Evolutionary conservation across 1,284 basidiomycete species (phyloP).

Genomic region (Cryptococcus sp.): DNA sequence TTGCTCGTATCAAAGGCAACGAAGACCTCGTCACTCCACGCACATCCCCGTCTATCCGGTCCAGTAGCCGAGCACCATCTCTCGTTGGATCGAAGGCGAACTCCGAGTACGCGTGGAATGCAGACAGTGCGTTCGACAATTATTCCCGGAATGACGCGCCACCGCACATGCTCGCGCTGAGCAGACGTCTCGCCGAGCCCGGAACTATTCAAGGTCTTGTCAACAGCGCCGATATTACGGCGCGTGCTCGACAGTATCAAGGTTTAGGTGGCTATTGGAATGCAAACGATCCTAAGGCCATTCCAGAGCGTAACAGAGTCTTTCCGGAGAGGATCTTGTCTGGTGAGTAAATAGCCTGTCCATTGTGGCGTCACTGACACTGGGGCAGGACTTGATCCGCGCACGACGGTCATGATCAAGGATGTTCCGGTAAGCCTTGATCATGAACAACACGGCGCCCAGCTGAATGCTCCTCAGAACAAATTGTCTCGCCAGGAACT

Average conservation of each 20-base stretch:
- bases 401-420: conserved; percentile 54
- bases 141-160: conserved; percentile 6
- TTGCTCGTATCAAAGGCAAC: conserved; percentile 9
- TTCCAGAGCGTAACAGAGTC: conserved; percentile 43
- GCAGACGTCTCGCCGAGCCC: conserved; percentile 23
- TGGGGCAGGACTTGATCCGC: conserved; percentile 36
- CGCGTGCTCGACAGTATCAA: conserved; percentile 28
- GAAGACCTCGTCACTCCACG: conserved; percentile 5
- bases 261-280: conserved; percentile 24
- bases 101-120: neutral
- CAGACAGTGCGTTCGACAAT: neutral
- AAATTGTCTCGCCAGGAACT: conserved; percentile 51
- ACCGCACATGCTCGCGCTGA: conserved; percentile 15
- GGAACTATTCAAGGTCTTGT: conserved; percentile 31
- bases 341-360: conserved; percentile 24
- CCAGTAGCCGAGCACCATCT: neutral
- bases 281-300: conserved; percentile 29
- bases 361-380: conserved; percentile 5
- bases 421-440: conserved; percentile 47
- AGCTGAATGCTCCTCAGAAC: conserved; percentile 35
- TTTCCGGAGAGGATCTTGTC: conserved; percentile 38
- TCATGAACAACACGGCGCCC: neutral
- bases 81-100: neutral
- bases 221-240: conserved; percentile 31
- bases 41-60: conserved; percentile 5